Base-by-base conservation (phyloP, 352 stramenopile genomes). In the Globisporangium nunn region DNA sequence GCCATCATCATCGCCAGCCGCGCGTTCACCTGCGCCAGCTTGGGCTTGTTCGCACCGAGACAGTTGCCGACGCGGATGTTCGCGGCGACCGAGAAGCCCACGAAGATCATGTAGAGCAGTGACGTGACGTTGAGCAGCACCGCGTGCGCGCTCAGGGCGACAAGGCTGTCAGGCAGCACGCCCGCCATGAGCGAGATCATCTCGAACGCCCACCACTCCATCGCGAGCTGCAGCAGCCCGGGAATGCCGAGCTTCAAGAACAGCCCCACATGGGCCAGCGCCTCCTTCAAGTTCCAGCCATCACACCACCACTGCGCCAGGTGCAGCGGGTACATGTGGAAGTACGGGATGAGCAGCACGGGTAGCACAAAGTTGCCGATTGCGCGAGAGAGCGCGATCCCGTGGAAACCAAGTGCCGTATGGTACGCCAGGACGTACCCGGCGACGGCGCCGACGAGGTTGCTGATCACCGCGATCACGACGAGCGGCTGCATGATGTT, bases 401-500 rank as follows among this genome's bases (percentile, higher is more conserved):
- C 85, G 0, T 87, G 56, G 52, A 88, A 96, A 6, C 82, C 85
- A 33, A 81, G 74, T 0, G 66, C 56, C 18, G 85, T 91, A 53
- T 84, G 77, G 64, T 84, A 86, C 35, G 86, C 88, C 41, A 96
- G 59, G 44, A 75, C 75, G 55, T 80, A 85, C 0, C 84, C 87
- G 0, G 71, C 51, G 1, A 58, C 56, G 37, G 87, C 62, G 58
- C 87, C 92, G 29, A 95, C 80, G 33, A 89, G 23, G 51, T 87
- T 88, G 49, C 71, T 69, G 15, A 81, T 50, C 3, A 83, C 57
- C 1, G 78, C 75, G 14, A 89, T 78, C n/a, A 75, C 59, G 37
- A 94, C 71, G 56, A 94, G 71, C 17, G 85, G 85, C n/a, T 71
- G 57, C 51, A 88, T 72, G 41, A 93, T 81, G 57, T 91, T 89